These are phyloP conservation scores for Bolboschoenus planiculmis DNA, from an alignment of 176 grass and related monocot species.

Conservation along the genomic window DNA sequence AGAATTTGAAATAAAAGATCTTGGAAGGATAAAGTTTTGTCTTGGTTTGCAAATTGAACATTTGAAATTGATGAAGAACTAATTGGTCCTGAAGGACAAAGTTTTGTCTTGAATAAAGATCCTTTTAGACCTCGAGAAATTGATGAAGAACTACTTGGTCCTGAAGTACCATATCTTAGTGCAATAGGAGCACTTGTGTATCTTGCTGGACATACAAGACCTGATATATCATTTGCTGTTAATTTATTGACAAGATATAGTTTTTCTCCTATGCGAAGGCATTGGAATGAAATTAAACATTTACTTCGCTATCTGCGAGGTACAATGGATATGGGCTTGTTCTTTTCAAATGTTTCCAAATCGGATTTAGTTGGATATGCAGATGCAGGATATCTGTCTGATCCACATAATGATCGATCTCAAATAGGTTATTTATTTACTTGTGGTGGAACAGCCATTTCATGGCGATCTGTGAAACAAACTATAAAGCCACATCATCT, in stretches of 20 bases:
- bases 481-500: not conserved
- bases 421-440: not conserved
- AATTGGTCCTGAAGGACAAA: too few relatives aligned
- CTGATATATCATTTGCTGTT: not conserved
- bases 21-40: not conserved
- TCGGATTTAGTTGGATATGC: too few relatives aligned
- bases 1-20: constrained; percentile 5
- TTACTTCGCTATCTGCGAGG: too few relatives aligned
- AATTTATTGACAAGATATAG: too few relatives aligned
- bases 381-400: not conserved
- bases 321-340: too few relatives aligned
- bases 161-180: not conserved
- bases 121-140: not conserved
- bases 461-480: not conserved
- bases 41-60: too few relatives aligned
- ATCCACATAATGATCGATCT: not conserved
- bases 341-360: too few relatives aligned
- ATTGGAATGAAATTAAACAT: too few relatives aligned
- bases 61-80: too few relatives aligned
- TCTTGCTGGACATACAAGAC: not conserved
- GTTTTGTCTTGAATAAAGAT: not conserved
- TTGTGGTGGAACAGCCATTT: not conserved
- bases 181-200: not conserved
- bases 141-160: too few relatives aligned
- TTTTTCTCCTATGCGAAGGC: too few relatives aligned